These are phyloP conservation scores for Eucommia ulmoides DNA, from an alignment of 257 asterid species.

Conservation along the genomic window DNA sequence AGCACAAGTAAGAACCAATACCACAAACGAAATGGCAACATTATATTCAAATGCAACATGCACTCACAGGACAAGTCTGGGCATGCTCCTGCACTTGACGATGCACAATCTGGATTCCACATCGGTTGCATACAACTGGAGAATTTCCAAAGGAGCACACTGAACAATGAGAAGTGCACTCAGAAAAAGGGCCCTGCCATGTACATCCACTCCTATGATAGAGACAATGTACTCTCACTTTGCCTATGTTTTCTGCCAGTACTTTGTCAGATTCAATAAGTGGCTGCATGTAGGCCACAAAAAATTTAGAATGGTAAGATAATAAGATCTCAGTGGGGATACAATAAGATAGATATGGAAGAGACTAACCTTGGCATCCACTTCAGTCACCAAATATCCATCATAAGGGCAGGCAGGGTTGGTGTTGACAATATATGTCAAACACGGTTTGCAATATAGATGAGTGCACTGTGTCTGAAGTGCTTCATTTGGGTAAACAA, in stretches of 20 bases:
- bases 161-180: slow-evolving; percentile 64
- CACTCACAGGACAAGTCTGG: slow-evolving; percentile 73
- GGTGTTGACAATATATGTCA: slow-evolving; percentile 64
- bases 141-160: slow-evolving; percentile 72
- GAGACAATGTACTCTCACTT: slow-evolving; percentile 74
- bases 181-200: slow-evolving; percentile 81
- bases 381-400: slow-evolving; percentile 79
- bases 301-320: slow-evolving; percentile 11
- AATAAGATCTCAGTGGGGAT: slow-evolving; percentile 3
- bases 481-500: slow-evolving; percentile 81
- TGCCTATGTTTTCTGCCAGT: slow-evolving; percentile 69
- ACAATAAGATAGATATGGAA: neutral
- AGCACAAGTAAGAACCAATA: slow-evolving; percentile 1
- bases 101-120: slow-evolving; percentile 79
- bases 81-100: slow-evolving; percentile 98
- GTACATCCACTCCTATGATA: slow-evolving; percentile 85
- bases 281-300: slow-evolving; percentile 40
- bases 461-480: slow-evolving; percentile 83
- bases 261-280: slow-evolving; percentile 58
- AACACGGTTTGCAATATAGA: slow-evolving; percentile 86
- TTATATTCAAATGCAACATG: no score
- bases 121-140: slow-evolving; percentile 80
- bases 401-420: slow-evolving; percentile 89
- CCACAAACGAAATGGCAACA: neutral
- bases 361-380: slow-evolving; percentile 71